phyloP scores from a whole-genome alignment of 768 basidiomycete species.

The Serendipita vermifera region DNA sequence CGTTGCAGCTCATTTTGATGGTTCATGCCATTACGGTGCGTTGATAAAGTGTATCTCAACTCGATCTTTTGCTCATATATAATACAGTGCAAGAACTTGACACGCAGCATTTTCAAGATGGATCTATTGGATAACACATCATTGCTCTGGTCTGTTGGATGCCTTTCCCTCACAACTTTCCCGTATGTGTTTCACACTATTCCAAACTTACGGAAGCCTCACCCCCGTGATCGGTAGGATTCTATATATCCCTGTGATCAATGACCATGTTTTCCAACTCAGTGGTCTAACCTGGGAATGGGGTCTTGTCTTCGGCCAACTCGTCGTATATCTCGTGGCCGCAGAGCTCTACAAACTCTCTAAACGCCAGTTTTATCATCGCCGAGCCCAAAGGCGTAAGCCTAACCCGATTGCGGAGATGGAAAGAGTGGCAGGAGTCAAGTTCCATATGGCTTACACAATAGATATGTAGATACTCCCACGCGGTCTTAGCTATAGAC shows the following conservation, averaged over 20 bases:
- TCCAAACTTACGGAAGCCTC: constrained; percentile 15
- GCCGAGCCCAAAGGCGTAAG: neutral
- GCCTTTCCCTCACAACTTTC: constrained; percentile 25
- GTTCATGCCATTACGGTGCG: constrained; percentile 6
- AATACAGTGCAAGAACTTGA: constrained; percentile 4
- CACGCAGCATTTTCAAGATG: constrained; percentile 13
- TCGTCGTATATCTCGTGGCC: neutral
- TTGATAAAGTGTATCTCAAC: neutral
- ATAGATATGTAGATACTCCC: neutral
- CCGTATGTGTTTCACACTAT: constrained; percentile 19
- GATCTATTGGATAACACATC: constrained; percentile 15
- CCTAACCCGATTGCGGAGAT: constrained; percentile 1
- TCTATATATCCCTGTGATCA: constrained; percentile 24
- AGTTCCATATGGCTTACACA: neutral
- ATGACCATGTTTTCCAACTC: constrained; percentile 26
- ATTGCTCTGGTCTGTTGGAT: constrained; percentile 17
- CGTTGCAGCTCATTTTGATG: constrained; percentile 14
- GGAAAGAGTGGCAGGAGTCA: neutral
- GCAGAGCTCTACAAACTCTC: neutral
- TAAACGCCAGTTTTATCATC: neutral
- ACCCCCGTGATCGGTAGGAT: constrained; percentile 25
- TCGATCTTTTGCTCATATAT: neutral
- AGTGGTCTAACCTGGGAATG: constrained; percentile 26
- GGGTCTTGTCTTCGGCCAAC: constrained; percentile 19
- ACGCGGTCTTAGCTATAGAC: no score